These are phyloP conservation scores for Periconia sp. DNA, from an alignment of 2,329 filamentous ascomycete species.

Conservation along the genomic window DNA sequence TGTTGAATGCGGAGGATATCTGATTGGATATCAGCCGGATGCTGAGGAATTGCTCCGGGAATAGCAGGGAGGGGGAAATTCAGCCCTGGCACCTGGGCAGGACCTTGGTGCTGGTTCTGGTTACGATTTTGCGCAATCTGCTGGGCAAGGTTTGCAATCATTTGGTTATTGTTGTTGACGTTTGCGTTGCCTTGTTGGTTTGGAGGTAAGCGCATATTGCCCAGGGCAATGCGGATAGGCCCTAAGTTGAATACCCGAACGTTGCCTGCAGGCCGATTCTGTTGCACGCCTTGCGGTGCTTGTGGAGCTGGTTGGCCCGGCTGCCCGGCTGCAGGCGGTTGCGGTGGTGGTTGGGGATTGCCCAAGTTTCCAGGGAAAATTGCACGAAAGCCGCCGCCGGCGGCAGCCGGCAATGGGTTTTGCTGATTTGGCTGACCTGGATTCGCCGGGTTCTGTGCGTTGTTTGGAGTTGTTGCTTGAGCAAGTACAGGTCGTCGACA, in stretches of 20 bases:
- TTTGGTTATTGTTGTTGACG: constrained; percentile 28
- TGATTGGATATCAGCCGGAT: constrained; percentile 41
- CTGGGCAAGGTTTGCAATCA: constrained; percentile 27
- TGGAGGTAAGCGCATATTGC: constrained; percentile 39
- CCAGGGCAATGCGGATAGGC: constrained; percentile 41
- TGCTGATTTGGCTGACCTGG: constrained; percentile 27
- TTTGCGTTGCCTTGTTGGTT: constrained; percentile 29
- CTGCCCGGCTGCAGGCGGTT: constrained; percentile 18
- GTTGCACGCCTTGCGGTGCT: constrained; percentile 21
- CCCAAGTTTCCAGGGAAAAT: constrained; percentile 27
- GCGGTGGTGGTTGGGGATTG: constrained; percentile 22
- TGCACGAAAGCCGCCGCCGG: constrained; percentile 24
- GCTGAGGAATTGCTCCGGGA: constrained; percentile 28
- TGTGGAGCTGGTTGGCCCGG: constrained; percentile 28
- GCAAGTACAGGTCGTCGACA: constrained; percentile 81
- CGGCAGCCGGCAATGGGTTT: constrained; percentile 23
- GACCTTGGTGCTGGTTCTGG: constrained; percentile 14
- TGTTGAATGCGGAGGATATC: constrained; percentile 46
- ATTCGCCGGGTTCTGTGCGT: constrained; percentile 32
- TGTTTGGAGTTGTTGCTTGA: constrained; percentile 32
- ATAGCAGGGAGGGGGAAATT: constrained; percentile 19
- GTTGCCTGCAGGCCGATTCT: constrained; percentile 34
- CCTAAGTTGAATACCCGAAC: constrained; percentile 46
- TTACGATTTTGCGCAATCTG: constrained; percentile 26
- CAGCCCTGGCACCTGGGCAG: constrained; percentile 11